Evolutionary conservation across 1,139 yeast species (phyloP).

Genomic region (Saccharomyces uvarum): DNA sequence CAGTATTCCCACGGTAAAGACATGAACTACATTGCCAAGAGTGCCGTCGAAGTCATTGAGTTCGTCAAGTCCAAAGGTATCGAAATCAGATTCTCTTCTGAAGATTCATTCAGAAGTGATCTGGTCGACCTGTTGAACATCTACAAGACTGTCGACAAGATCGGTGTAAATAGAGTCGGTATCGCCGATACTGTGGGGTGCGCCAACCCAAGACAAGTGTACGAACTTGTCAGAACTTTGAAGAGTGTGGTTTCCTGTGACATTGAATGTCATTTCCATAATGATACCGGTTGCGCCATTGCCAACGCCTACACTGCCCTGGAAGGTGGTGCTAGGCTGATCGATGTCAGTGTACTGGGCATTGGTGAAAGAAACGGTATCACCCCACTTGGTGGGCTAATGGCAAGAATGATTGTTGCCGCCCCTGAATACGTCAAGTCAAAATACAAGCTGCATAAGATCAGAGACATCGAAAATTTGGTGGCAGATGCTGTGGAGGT

Average conservation of each 20-base stretch:
- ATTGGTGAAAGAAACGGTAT: constrained; percentile 99
- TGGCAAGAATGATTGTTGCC: constrained; percentile 99
- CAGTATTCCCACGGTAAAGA: constrained; percentile 96
- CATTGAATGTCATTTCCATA: constrained; percentile 97
- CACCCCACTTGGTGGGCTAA: constrained; percentile 92
- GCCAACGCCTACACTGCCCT: constrained; percentile 97
- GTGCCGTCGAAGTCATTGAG: constrained; percentile 94
- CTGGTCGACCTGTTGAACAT: constrained; percentile 90
- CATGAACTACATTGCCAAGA: constrained; percentile 94
- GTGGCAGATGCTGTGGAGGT: constrained; percentile 97
- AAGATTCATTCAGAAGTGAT: constrained; percentile 96
- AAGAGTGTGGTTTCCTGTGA: constrained; percentile 92
- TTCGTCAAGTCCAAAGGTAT: constrained; percentile 95
- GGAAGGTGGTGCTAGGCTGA: constrained; percentile 94
- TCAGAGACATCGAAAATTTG: constrained; percentile 88
- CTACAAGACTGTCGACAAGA: constrained; percentile 92
- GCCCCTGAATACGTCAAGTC: constrained; percentile 92
- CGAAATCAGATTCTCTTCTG: constrained; percentile 93
- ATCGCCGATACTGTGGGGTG: constrained; percentile 99
- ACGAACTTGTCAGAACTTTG: constrained; percentile 89
- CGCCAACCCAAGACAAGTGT: constrained; percentile 98
- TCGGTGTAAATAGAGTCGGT: constrained; percentile 98
- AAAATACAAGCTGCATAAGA: constrained; percentile 90
- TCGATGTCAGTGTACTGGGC: constrained; percentile 93
- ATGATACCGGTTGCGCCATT: constrained; percentile 98